A percentile compares a stretch with the other conserved stretches of the same genome.
Evolutionary conservation across 2,329 filamentous ascomycete genomes (phyloP).

Genomic region (Fonsecaea monophora): DNA sequence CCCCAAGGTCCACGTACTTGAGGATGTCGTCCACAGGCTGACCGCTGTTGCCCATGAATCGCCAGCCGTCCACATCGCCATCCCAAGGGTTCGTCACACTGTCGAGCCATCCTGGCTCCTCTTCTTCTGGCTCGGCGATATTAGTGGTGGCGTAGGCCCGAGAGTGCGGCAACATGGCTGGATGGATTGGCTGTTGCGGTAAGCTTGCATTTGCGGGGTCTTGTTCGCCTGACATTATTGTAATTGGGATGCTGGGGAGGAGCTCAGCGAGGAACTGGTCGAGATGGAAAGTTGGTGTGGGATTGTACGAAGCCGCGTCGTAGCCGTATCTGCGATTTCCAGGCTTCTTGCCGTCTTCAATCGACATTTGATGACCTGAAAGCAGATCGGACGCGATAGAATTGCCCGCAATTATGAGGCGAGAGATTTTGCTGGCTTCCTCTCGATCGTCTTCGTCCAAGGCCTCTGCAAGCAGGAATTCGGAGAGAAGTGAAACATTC

Average conservation of each 20-base stretch:
- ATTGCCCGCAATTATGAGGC: slow-evolving; percentile 90
- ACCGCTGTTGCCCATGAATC: slow-evolving; percentile 82
- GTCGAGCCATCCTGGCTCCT: slow-evolving; percentile 77
- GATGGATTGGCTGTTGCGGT: slow-evolving; percentile 91
- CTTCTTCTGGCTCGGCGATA: slow-evolving; percentile 47
- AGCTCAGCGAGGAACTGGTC: slow-evolving; percentile 82
- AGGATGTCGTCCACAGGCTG: slow-evolving; percentile 94
- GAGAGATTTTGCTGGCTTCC: slow-evolving; percentile 71
- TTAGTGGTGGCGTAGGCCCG: slow-evolving; percentile 67
- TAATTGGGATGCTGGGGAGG: slow-evolving; percentile 85
- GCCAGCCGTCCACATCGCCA: slow-evolving; percentile 87
- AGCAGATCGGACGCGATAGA: slow-evolving; percentile 54
- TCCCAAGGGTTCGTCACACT: slow-evolving; percentile 92
- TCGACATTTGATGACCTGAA: slow-evolving; percentile 42
- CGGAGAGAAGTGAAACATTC: slow-evolving; percentile 76
- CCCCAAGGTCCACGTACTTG: slow-evolving; percentile 76
- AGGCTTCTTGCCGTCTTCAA: slow-evolving; percentile 58
- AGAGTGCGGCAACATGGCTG: slow-evolving; percentile 83
- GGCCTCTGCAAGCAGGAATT: slow-evolving; percentile 87
- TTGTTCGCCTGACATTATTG: slow-evolving; percentile 79
- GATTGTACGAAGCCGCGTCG: slow-evolving; percentile 86
- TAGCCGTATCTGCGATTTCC: slow-evolving; percentile 85
- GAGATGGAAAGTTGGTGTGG: slow-evolving; percentile 79
- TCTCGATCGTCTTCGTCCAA: slow-evolving; percentile 66
- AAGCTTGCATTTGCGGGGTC: slow-evolving; percentile 90